Evolutionary conservation across 1,284 basidiomycete species (phyloP).

Genomic region (Apiotrichum siamense): DNA sequence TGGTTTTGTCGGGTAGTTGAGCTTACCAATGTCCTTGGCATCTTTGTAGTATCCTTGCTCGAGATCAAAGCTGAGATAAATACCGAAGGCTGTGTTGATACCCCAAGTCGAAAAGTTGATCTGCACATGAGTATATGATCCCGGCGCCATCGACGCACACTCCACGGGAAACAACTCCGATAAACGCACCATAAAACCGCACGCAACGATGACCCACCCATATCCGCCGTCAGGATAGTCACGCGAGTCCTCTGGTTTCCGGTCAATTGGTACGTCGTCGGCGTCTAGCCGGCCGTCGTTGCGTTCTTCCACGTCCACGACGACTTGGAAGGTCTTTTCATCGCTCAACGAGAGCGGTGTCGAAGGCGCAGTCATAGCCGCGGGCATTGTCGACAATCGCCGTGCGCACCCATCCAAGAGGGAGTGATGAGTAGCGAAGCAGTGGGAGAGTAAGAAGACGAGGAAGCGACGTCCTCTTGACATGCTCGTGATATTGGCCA

Average conservation of each 20-base stretch:
- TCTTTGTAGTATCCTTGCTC: constrained; percentile 44
- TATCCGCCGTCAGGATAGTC: constrained; percentile 47
- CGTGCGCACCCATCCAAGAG: no score
- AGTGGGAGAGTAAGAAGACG: no score
- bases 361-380: no score
- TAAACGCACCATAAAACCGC: constrained; percentile 13
- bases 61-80: constrained; percentile 47
- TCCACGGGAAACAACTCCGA: no score
- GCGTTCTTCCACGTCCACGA: neutral
- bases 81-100: constrained; percentile 48
- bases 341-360: no score
- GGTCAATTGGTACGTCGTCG: constrained; percentile 7
- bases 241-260: constrained; percentile 10
- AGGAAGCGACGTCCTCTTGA: no score
- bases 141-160: no score
- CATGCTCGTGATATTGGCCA: no score
- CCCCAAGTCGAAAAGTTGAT: constrained; percentile 34
- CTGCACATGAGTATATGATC: neutral
- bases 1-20: no score
- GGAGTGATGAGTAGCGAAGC: no score
- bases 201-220: constrained; percentile 46
- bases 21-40: constrained; percentile 36
- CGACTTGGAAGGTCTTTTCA: no score
- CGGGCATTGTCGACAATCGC: no score
- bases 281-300: neutral